Conservation (phyloP, 2,329 filamentous ascomycete species). For the Diaporthe sp. region DNA sequence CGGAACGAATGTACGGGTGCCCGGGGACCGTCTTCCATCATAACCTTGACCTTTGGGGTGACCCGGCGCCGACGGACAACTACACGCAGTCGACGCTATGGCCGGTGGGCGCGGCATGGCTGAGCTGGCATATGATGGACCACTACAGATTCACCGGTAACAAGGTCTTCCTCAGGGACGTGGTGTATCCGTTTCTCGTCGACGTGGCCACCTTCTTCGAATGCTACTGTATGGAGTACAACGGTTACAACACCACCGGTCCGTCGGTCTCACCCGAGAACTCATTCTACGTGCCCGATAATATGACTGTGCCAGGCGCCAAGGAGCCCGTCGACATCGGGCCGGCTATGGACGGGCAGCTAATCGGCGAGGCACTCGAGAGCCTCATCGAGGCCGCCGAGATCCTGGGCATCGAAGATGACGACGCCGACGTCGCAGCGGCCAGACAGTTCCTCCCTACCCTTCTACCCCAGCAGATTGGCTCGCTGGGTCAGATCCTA, state of each 20-base stretch:
- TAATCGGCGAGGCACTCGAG: constrained; percentile 31
- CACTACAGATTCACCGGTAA: constrained; percentile 31
- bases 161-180: constrained; percentile 7
- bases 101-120: constrained; percentile 29
- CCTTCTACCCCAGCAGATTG: constrained; percentile 34
- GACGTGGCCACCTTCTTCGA: constrained; percentile 26
- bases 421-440: constrained; percentile 10
- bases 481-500: constrained; percentile 39
- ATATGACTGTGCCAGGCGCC: constrained; percentile 15
- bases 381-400: constrained; percentile 35
- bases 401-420: constrained; percentile 26
- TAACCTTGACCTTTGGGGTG: constrained; percentile 41
- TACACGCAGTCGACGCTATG: constrained; percentile 28
- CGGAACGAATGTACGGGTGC: constrained; percentile 39
- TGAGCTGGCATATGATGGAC: constrained; percentile 28
- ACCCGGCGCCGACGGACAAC: constrained; percentile 35
- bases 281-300: constrained; percentile 30
- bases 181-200: constrained; percentile 25
- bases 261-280: constrained; percentile 33
- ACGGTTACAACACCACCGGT: constrained; percentile 26
- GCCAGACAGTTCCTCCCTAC: constrained; percentile 31
- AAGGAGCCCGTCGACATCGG: constrained; percentile 29
- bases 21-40: constrained; percentile 39
- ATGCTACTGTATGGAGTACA: constrained; percentile 10
- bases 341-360: constrained; percentile 26